A percentile compares a stretch with the other conserved stretches of the same genome.
phyloP scores from a whole-genome alignment of 768 basidiomycete genomes.

The Ramaria sp. region DNA sequence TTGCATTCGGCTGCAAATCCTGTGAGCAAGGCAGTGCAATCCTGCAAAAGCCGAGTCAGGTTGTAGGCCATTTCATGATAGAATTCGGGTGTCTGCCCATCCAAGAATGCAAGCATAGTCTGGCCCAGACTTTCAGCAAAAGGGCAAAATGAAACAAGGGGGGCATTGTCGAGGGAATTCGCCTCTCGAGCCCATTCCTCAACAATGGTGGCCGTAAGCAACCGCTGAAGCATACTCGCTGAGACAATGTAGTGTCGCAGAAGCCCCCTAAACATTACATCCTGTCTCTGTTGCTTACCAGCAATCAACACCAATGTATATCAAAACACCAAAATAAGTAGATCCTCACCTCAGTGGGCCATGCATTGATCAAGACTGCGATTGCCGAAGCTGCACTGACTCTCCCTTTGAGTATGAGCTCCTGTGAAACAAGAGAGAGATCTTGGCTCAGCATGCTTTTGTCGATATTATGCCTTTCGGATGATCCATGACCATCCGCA shows the following conservation, averaged over 20 bases:
- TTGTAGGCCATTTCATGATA: constrained; percentile 88
- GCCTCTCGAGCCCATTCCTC: constrained; percentile 79
- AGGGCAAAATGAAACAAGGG: constrained; percentile 44
- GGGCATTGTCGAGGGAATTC: constrained; percentile 11
- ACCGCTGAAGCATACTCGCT: constrained; percentile 84
- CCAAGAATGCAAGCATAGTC: constrained; percentile 65
- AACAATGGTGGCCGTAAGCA: constrained; percentile 72
- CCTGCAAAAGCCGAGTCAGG: constrained; percentile 67
- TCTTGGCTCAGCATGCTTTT: constrained; percentile 93
- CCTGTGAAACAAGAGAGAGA: constrained; percentile 65
- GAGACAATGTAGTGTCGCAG: constrained; percentile 76
- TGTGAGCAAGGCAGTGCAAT: constrained; percentile 72
- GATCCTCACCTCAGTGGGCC: constrained; percentile 48
- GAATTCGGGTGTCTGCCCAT: constrained; percentile 59
- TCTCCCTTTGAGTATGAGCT: constrained; percentile 70
- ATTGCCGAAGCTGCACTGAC: constrained; percentile 70
- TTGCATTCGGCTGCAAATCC: constrained; percentile 84
- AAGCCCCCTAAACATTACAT: constrained; percentile 64
- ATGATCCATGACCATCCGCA: constrained; percentile 30
- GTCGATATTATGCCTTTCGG: constrained; percentile 86
- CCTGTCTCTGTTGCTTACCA: constrained; percentile 26
- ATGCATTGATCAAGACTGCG: constrained; percentile 54
- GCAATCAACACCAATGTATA: not conserved
- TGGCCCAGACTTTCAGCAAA: constrained; percentile 58
- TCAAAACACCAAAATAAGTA: not conserved